Evolutionary conservation across 2,329 filamentous ascomycete species (phyloP).

Genomic region (Cordyceps pruinosa): DNA sequence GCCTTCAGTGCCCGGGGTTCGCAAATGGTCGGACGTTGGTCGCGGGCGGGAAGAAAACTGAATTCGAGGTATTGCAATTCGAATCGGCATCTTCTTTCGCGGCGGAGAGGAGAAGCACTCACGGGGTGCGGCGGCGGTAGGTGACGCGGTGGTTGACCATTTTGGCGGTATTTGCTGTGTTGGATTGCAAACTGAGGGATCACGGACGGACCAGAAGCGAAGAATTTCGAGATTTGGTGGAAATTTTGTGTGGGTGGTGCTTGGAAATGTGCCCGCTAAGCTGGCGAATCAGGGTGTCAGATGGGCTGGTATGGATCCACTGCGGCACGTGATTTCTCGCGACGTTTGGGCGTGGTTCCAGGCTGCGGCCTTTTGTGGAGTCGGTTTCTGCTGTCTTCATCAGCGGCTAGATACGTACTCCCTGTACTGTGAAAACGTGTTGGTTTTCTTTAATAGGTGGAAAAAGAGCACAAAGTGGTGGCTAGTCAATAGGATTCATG

Average conservation of each 20-base stretch:
- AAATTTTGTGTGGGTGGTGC: slow-evolving; percentile 37
- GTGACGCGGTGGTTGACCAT: slow-evolving; percentile 55
- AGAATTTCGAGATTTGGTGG: slow-evolving; percentile 36
- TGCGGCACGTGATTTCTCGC: slow-evolving; percentile 11
- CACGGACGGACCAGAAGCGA: slow-evolving; percentile 26
- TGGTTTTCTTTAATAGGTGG: too few species aligned
- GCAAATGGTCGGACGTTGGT: background rate
- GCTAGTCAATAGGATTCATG: too few species aligned
- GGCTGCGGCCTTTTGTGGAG: background rate
- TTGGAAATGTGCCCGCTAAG: slow-evolving; percentile 31
- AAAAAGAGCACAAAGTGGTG: too few species aligned
- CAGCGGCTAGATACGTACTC: too few species aligned
- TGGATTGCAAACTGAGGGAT: slow-evolving; percentile 25
- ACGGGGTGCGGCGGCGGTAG: slow-evolving; percentile 76
- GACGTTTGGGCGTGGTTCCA: background rate
- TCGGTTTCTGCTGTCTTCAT: background rate
- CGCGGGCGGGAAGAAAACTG: slow-evolving; percentile 14
- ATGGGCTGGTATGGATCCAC: slow-evolving; percentile 9
- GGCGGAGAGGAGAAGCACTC: slow-evolving; percentile 35
- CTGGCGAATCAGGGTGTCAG: slow-evolving; percentile 28
- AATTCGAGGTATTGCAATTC: slow-evolving; percentile 13
- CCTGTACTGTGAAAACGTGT: too few species aligned
- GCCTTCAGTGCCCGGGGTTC: slow-evolving; percentile 4
- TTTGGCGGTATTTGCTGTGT: slow-evolving; percentile 40
- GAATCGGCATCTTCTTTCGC: slow-evolving; percentile 5